Conservation (phyloP, 2,329 filamentous ascomycete genomes). For the Malbranchea zuffiana region DNA sequence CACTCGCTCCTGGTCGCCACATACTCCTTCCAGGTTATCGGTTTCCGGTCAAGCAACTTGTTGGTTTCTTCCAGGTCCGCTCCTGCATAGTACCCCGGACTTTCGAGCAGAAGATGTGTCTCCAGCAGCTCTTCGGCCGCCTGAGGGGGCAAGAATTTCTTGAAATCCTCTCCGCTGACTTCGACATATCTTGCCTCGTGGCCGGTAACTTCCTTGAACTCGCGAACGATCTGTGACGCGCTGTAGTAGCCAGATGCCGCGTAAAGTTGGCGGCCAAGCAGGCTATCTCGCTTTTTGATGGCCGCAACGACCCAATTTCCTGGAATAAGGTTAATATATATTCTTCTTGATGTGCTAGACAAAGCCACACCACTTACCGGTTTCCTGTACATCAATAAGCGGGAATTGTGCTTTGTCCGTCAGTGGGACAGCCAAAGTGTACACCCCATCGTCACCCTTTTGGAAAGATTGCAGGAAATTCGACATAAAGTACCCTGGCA, state of each 20-base stretch:
- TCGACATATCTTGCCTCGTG: slow-evolving; percentile 23
- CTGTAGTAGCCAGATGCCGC: slow-evolving; percentile 35
- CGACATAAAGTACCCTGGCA: slow-evolving; percentile 36
- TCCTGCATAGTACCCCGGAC: slow-evolving; percentile 45
- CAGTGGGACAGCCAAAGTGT: slow-evolving; percentile 20
- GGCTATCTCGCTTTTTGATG: slow-evolving; percentile 33
- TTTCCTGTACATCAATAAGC: slow-evolving; percentile 37
- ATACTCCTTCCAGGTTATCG: slow-evolving; percentile 21
- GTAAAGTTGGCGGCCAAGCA: slow-evolving; percentile 36
- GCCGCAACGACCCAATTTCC: slow-evolving; percentile 23
- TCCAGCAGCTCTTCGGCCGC: slow-evolving; percentile 41
- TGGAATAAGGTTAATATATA: slow-evolving; percentile 13
- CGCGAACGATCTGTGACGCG: slow-evolving; percentile 30
- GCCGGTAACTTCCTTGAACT: slow-evolving; percentile 33
- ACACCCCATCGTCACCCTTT: slow-evolving; percentile 22
- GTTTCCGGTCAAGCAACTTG: slow-evolving; percentile 20
- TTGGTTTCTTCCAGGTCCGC: slow-evolving; percentile 21
- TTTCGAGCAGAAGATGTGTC: slow-evolving; percentile 43
- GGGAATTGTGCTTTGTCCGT: slow-evolving; percentile 29
- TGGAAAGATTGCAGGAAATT: slow-evolving; percentile 29
- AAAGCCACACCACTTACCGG: slow-evolving; percentile 32
- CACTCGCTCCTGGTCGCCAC: slow-evolving; percentile 14
- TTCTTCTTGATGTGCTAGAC: not conserved
- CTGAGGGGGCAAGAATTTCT: slow-evolving; percentile 18
- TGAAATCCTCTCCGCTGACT: slow-evolving; percentile 20